Evolutionary conservation across 495 filamentous ascomycete genomes (phyloP).

Genomic region (Aspergillus avenaceus): DNA sequence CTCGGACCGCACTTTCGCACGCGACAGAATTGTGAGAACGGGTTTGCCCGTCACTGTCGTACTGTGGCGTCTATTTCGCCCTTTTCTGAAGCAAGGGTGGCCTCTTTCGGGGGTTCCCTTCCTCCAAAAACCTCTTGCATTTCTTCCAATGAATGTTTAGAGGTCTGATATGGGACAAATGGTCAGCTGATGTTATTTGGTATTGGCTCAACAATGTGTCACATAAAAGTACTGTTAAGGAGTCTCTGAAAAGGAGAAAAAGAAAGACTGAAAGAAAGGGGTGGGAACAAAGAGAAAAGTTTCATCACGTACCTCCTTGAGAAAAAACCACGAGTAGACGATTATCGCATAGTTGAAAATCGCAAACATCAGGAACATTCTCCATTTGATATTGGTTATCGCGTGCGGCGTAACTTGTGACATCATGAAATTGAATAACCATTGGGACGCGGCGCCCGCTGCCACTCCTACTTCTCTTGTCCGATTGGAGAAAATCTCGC

Average conservation of each 20-base stretch:
- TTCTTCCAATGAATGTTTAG: conserved; percentile 31
- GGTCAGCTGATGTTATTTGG: background rate
- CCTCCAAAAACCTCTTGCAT: conserved; percentile 35
- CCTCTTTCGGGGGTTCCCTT: background rate
- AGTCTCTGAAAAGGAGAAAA: background rate
- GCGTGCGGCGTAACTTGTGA: conserved; percentile 50
- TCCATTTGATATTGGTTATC: conserved; percentile 47
- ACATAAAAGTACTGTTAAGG: background rate
- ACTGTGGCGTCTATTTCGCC: conserved; percentile 7
- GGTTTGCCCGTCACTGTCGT: background rate
- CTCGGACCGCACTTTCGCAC: too few relatives aligned
- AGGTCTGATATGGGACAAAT: conserved; percentile 13
- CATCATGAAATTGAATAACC: conserved; percentile 55
- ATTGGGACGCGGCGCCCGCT: conserved; percentile 47
- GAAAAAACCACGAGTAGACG: conserved; percentile 42
- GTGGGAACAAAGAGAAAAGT: background rate
- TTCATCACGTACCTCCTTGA: conserved; percentile 36
- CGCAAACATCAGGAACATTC: conserved; percentile 54
- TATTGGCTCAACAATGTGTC: background rate
- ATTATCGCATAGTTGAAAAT: conserved; percentile 47
- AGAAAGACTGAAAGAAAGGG: background rate
- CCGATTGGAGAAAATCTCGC: conserved; percentile 51
- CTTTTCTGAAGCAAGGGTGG: conserved; percentile 2
- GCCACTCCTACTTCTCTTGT: conserved; percentile 45
- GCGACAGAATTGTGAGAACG: too few relatives aligned